These are phyloP conservation scores for Blastomyces gilchristii DNA, from an alignment of 2,329 filamentous ascomycete species.

Conservation along the genomic window DNA sequence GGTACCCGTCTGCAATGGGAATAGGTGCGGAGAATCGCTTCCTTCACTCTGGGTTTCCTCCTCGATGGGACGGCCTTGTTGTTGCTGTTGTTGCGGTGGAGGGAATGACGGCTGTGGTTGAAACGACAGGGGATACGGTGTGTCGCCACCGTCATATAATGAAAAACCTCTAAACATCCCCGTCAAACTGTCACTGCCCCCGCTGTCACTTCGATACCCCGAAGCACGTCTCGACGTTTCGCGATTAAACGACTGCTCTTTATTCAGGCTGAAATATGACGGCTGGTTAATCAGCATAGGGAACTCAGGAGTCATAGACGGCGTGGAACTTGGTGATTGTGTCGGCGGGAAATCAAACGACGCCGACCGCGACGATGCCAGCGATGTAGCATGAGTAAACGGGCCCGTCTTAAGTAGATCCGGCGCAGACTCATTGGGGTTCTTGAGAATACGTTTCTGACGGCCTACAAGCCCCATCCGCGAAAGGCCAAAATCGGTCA, in stretches of 20 bases:
- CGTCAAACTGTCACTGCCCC: conserved; percentile 73
- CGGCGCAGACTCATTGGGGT: conserved; percentile 69
- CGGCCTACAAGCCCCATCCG: conserved; percentile 94
- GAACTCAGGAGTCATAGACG: conserved; percentile 72
- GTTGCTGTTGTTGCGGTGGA: conserved; percentile 16
- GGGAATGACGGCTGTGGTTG: conserved; percentile 16
- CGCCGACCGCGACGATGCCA: conserved; percentile 81
- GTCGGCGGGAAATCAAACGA: conserved; percentile 80
- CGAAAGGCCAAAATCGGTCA: conserved; percentile 95
- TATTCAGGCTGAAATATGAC: conserved; percentile 73
- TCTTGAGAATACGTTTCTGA: conserved; percentile 83
- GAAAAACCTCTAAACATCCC: conserved; percentile 74
- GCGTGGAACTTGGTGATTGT: conserved; percentile 73
- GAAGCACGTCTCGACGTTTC: conserved; percentile 61
- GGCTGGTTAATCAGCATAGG: conserved; percentile 62
- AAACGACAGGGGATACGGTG: conserved; percentile 27
- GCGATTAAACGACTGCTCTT: conserved; percentile 34
- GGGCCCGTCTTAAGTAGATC: conserved; percentile 88
- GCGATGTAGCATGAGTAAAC: conserved; percentile 73
- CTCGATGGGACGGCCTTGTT: conserved; percentile 42
- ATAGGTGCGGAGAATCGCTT: conserved; percentile 67
- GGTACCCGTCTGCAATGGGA: conserved; percentile 50
- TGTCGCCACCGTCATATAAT: conserved; percentile 52
- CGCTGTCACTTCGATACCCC: conserved; percentile 81
- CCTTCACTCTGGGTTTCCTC: conserved; percentile 63